Conservation (phyloP, 306 rosid species). For the Rosa multiflora region DNA sequence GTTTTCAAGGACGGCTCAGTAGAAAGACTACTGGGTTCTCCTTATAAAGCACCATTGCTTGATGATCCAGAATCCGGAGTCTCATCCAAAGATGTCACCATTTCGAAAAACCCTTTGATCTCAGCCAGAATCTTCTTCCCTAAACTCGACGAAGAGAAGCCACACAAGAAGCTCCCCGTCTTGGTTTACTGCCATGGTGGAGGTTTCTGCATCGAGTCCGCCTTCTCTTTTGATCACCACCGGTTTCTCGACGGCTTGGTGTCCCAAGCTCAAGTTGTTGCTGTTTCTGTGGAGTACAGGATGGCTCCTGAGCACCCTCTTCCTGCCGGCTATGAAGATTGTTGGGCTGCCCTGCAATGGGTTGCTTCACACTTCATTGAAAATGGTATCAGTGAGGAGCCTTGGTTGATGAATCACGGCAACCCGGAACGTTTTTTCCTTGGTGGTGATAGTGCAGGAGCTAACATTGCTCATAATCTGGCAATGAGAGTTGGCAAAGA, state of each 20-base stretch:
- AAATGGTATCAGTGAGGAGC: constrained; percentile 16
- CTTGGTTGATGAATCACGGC: constrained; percentile 40
- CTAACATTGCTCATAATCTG: constrained; percentile 34
- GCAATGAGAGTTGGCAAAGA: constrained; percentile 44
- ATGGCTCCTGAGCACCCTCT: constrained; percentile 46
- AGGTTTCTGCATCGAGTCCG: constrained; percentile 39
- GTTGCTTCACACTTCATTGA: constrained; percentile 26
- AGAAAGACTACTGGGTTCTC: constrained; percentile 36
- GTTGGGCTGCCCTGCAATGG: constrained; percentile 49
- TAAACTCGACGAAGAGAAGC: constrained; percentile 6
- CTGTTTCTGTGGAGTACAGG: constrained; percentile 55
- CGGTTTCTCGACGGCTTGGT: constrained; percentile 47
- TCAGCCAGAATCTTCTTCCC: constrained; percentile 52
- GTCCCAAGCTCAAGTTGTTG: constrained; percentile 38
- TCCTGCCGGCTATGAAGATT: constrained; percentile 47
- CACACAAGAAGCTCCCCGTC: constrained; percentile 31
- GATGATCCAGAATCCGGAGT: constrained; percentile 35
- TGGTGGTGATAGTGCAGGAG: constrained; percentile 50
- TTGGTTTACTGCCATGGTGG: constrained; percentile 58
- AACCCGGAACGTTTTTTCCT: constrained; percentile 27
- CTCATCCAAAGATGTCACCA: constrained; percentile 48
- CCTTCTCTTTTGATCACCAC: constrained; percentile 46
- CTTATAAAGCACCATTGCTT: constrained; percentile 31
- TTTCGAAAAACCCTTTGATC: constrained; percentile 38
- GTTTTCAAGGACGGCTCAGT: constrained; percentile 52